These are phyloP conservation scores for Penicillium canescens DNA, from an alignment of 495 filamentous ascomycete genomes.

Conservation along the genomic window DNA sequence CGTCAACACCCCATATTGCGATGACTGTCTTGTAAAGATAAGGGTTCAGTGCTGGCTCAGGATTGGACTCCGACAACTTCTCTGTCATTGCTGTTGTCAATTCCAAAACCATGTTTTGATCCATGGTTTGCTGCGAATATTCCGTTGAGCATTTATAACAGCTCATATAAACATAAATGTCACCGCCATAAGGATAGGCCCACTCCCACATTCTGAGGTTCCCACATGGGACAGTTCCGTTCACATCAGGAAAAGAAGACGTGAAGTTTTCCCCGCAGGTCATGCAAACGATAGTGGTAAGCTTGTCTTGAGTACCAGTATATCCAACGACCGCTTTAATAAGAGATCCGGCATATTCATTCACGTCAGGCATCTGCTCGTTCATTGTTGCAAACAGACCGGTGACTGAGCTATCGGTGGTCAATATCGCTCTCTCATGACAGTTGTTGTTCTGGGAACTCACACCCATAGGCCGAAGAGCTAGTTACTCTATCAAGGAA, in stretches of 20 bases:
- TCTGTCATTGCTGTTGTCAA: neutral
- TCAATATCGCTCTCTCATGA: neutral
- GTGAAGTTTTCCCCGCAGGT: neutral
- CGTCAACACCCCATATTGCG: neutral
- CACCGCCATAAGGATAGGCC: neutral
- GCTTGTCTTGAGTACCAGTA: neutral
- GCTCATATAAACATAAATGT: neutral
- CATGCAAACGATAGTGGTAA: neutral
- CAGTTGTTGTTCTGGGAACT: neutral
- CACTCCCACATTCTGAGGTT: neutral
- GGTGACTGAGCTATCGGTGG: neutral
- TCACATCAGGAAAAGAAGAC: neutral
- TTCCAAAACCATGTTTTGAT: neutral
- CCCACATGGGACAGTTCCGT: neutral
- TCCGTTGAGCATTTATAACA: neutral
- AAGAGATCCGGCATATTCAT: neutral
- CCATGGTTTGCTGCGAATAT: neutral
- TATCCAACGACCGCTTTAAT: neutral
- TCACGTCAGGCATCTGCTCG: neutral
- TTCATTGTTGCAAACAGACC: neutral
- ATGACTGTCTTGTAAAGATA: constrained; percentile 1
- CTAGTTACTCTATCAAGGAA: neutral
- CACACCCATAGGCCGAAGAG: neutral
- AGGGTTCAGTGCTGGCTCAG: neutral
- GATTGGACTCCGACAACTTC: neutral